Evolutionary conservation across 1,284 basidiomycete species (phyloP), one percentile per base, ranked within the genome.

Genomic region (Fomitiporia mediterranea): DNA sequence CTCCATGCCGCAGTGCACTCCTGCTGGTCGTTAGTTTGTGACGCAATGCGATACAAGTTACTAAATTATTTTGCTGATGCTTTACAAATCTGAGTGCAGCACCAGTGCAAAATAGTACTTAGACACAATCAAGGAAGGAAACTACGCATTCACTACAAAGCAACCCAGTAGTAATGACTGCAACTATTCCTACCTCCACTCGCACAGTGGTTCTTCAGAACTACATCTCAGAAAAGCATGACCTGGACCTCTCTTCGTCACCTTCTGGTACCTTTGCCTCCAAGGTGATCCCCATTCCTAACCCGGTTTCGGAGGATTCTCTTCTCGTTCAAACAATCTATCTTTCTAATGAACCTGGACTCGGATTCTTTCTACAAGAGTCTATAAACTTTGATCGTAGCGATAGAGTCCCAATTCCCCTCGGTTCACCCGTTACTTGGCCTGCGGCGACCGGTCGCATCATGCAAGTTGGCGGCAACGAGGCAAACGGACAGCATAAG

Each of bases 371-470:
- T 59, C 53, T 62, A 4, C 56, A 60, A 27, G 56, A 53, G 28
- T 38, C 25, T 2, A 15, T 25, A 8, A 53, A 53, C n/a, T 21
- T 32, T 25, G 39, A 58, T 19, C 62, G 67, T 8, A 42, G 61
- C 2, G 68, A 68, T 54, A 55, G 59, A 27, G 56, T 59, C 9
- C 60, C 63, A 7, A 53, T 69, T 34, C 27, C 37, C 5, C 50
- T 63, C 42, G 68, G 67, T 34, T 62, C 69, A 30, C 40, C 57
- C 2, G 57, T 69, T 44, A 56, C 60, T 15, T 39, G 64, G 5
- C 25, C 30, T 30, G 61, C 58, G 5, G 61, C 58, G 9, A 17
- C 69, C 30, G 63, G 52, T 23, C 60, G 61, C 19, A 59, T 70
- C 32, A 17, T 69, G 38, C 58, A 52, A 32, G 56, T 60, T 44